Evolutionary conservation across 2,329 filamentous ascomycete species (phyloP).

Genomic region (Microcyclospora pomicola): DNA sequence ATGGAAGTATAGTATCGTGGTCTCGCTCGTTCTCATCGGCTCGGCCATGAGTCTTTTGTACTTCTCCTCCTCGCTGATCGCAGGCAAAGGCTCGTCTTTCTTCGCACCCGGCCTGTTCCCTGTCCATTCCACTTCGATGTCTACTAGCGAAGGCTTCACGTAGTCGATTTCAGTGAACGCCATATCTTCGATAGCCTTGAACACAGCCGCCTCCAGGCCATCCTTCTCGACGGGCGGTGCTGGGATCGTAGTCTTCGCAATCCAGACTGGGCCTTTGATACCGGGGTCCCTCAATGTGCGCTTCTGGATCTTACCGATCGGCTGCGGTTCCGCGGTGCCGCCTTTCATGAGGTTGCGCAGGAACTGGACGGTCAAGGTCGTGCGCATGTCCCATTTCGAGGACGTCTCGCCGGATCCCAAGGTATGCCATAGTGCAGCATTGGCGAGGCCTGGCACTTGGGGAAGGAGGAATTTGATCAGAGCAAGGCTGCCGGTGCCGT

Average conservation of each 20-base stretch:
- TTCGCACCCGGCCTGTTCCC: slow-evolving; percentile 48
- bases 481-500: slow-evolving; percentile 1
- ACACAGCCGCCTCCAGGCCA: slow-evolving; percentile 40
- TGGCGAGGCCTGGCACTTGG: slow-evolving; percentile 48
- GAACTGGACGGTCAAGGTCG: slow-evolving; percentile 56
- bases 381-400: slow-evolving; percentile 65
- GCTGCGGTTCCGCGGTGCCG: slow-evolving; percentile 26
- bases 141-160: slow-evolving; percentile 37
- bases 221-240: slow-evolving; percentile 39
- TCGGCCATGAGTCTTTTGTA: slow-evolving; percentile 56
- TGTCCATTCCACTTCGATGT: slow-evolving; percentile 63
- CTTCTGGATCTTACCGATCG: slow-evolving; percentile 50
- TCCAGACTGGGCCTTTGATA: slow-evolving; percentile 70
- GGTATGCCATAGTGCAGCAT: slow-evolving; percentile 48
- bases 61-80: slow-evolving; percentile 48
- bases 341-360: slow-evolving; percentile 49
- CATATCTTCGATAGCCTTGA: slow-evolving; percentile 44
- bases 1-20: slow-evolving; percentile 60
- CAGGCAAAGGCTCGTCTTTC: slow-evolving; percentile 37
- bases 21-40: slow-evolving; percentile 36
- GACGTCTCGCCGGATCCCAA: slow-evolving; percentile 56
- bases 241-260: slow-evolving; percentile 54
- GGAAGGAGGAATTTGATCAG: slow-evolving; percentile 33
- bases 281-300: slow-evolving; percentile 48
- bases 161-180: slow-evolving; percentile 28